Evolutionary conservation across 495 filamentous ascomycete genomes (phyloP), one percentile per base, ranked within the genome.

Genomic region (Astrocystis sublimbata): DNA sequence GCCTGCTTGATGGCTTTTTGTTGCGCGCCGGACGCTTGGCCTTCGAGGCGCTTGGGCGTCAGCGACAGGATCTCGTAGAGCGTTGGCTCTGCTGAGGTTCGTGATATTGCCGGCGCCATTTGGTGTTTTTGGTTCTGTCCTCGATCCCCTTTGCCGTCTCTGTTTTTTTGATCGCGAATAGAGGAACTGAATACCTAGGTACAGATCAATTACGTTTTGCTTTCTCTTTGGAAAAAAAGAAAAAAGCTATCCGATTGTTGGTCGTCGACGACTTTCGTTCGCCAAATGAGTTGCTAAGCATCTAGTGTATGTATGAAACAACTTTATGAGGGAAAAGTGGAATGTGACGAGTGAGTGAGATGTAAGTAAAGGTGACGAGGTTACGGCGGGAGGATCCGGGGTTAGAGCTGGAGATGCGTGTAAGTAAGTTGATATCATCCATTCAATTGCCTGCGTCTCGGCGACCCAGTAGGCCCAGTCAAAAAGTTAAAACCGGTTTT

Each of bases 1-100:
- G 91, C 90, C 58, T 77, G 74, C 71, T 93, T 93, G 50, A 96
- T 65, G 43, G 78, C 57, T 46, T 68, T 70, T 43, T 68, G 65
- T 63, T 70, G 67, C 28, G 61, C 58, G 1, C 58, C 35, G 56
- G 61, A 58, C 9, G 65, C 56, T 31, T 70, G 63, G 28, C 65
- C 64, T 43, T 66, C 65, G 13, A 75, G 61, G n/a, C 67, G 63
- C 26, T 74, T 62, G 17, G 67, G 74, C n/a, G 76, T 66, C 57
- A 81, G 69, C 57, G 67, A 60, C 47, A 82, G 74, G 68, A 80
- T 70, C 52, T 79, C 71, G 66, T 82, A 82, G 69, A 78, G 72
- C 53, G 77, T 79, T 38, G 70, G 65, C 64, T 73, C 68, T 19
- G 65, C 63, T n/a, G 67, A 68, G 26, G 70, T 72, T 36, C 67